phyloP scores from a whole-genome alignment of 768 basidiomycete species.

The Plicaturopsis crispa region DNA sequence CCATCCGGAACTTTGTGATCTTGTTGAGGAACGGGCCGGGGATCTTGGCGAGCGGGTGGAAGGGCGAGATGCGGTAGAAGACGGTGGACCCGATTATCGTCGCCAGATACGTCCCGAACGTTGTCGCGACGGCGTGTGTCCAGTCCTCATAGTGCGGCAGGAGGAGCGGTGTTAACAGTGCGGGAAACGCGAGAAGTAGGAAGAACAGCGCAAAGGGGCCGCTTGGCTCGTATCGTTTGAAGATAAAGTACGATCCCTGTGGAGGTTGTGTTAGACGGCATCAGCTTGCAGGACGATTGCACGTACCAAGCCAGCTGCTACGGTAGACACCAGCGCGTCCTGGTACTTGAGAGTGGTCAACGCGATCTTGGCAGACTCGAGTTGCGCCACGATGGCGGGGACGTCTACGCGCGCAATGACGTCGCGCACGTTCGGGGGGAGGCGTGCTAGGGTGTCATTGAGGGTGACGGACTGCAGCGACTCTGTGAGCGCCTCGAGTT shows the following conservation, averaged over 20 bases:
- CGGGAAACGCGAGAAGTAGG: background rate
- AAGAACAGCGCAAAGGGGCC: background rate
- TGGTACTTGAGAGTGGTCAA: too few species aligned
- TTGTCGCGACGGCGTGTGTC: background rate
- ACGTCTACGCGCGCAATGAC: too few species aligned
- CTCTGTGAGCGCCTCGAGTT: too few species aligned
- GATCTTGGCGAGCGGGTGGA: conserved; percentile 27
- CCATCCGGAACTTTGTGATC: conserved; percentile 29
- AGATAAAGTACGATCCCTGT: background rate
- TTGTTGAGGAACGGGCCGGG: conserved; percentile 26
- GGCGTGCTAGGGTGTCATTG: too few species aligned
- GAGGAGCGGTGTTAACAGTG: conserved; percentile 5
- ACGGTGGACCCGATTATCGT: conserved; percentile 21
- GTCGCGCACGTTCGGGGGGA: too few species aligned
- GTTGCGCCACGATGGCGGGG: too few species aligned
- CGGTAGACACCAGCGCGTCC: too few species aligned
- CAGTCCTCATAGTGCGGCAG: background rate
- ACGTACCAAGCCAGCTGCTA: background rate
- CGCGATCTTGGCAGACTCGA: too few species aligned
- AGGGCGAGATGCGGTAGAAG: conserved; percentile 28
- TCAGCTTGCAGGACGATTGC: background rate
- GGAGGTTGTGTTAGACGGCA: background rate
- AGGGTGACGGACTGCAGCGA: too few species aligned
- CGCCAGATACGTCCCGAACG: background rate
- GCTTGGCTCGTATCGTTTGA: background rate